Evolutionary conservation across 2,329 filamentous ascomycete genomes (phyloP).

Genomic region (Penicillium verrucosum): DNA sequence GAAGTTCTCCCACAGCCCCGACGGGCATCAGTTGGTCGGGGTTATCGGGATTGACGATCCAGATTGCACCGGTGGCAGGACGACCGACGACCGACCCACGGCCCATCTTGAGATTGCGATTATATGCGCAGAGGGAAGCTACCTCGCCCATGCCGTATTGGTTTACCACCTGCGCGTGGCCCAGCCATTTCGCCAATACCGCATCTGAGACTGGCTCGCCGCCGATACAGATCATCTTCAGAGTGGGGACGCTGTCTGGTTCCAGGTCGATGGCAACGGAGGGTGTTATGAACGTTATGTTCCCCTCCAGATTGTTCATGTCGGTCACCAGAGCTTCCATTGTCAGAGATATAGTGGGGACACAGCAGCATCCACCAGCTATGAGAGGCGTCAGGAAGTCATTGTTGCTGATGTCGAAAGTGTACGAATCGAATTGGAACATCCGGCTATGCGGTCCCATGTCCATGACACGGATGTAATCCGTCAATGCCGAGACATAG

Average conservation of each 20-base stretch:
- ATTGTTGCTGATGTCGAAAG: conserved; percentile 31
- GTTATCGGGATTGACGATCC: conserved; percentile 26
- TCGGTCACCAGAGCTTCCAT: conserved; percentile 16
- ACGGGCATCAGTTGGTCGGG: conserved; percentile 22
- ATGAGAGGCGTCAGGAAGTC: conserved; percentile 23
- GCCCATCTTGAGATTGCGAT: conserved; percentile 14
- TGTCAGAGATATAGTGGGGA: conserved; percentile 17
- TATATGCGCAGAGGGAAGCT: conserved; percentile 25
- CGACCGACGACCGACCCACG: conserved; percentile 16
- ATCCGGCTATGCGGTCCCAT: conserved; percentile 20
- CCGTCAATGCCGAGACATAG: conserved; percentile 21
- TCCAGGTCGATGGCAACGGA: conserved; percentile 23
- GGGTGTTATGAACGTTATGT: conserved; percentile 27
- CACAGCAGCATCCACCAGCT: conserved; percentile 27
- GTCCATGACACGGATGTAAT: conserved; percentile 19
- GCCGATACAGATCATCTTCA: conserved; percentile 26
- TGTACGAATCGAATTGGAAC: conserved; percentile 29
- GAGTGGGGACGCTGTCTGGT: conserved; percentile 18
- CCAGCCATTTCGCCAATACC: conserved; percentile 18
- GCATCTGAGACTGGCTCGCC: conserved; percentile 27
- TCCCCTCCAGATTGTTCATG: conserved; percentile 19
- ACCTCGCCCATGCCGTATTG: conserved; percentile 31
- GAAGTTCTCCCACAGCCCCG: conserved; percentile 29
- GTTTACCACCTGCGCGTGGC: conserved; percentile 19
- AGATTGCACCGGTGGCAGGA: conserved; percentile 24